phyloP scores from a whole-genome alignment of 2,329 filamentous ascomycete species.

The Aspergillus spinulosporus region DNA sequence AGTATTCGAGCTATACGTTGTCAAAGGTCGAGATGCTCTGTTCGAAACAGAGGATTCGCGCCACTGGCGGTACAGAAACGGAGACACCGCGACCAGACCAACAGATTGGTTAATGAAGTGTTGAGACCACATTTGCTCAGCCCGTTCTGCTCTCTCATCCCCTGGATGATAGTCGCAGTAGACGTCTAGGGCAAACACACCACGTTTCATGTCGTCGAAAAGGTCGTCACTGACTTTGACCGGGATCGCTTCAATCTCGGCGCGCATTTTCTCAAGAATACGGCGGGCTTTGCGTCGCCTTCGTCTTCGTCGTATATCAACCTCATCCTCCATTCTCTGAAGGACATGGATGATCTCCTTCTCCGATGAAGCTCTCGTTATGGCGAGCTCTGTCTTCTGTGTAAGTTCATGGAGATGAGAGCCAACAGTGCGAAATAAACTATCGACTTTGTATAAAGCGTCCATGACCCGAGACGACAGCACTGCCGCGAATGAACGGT shows the following conservation, averaged over 20 bases:
- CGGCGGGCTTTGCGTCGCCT: constrained; percentile 26
- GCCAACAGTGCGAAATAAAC: constrained; percentile 28
- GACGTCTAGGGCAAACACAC: constrained; percentile 32
- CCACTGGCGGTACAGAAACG: constrained; percentile 21
- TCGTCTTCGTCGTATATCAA: constrained; percentile 22
- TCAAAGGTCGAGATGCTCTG: constrained; percentile 15
- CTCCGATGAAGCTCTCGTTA: constrained; percentile 22
- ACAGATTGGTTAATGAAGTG: constrained; percentile 12
- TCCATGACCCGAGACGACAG: constrained; percentile 19
- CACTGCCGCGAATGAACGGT: constrained; percentile 20
- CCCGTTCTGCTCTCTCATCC: constrained; percentile 27
- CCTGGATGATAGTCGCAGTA: constrained; percentile 35
- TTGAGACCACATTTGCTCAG: constrained; percentile 21
- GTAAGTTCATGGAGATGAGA: constrained; percentile 29
- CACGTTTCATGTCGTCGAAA: constrained; percentile 34
- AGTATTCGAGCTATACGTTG: constrained; percentile 16
- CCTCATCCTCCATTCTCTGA: constrained; percentile 29
- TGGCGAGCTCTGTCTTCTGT: constrained; percentile 21
- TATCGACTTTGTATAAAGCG: constrained; percentile 26
- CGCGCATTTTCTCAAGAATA: constrained; percentile 27
- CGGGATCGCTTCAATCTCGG: constrained; percentile 30
- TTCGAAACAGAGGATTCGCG: constrained; percentile 12
- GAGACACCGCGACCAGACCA: constrained; percentile 21
- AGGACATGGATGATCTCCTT: constrained; percentile 26
- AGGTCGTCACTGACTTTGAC: constrained; percentile 30